Conservation (phyloP, 2,329 filamentous ascomycete species). For the Fusarium sp. region DNA sequence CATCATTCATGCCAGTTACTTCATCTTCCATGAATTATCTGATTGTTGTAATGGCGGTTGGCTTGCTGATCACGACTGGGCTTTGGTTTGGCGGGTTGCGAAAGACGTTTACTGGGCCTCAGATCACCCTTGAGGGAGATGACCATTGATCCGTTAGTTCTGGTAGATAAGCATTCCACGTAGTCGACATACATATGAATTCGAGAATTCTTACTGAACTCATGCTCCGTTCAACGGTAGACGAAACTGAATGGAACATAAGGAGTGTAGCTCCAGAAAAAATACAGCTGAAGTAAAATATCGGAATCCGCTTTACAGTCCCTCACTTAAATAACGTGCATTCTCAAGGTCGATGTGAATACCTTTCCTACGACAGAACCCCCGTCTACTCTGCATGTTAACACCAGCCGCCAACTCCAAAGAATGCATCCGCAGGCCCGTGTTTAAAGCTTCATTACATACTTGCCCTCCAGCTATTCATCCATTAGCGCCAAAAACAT, state of each 20-base stretch:
- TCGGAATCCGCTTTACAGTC: not conserved
- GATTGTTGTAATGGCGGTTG: constrained; percentile 46
- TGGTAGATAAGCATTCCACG: not conserved
- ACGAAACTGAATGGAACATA: not conserved
- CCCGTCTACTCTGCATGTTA: not conserved
- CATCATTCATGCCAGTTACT: constrained; percentile 36
- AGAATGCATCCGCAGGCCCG: not conserved
- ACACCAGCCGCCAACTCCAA: not conserved
- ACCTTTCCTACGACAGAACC: not conserved
- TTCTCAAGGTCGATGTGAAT: not conserved
- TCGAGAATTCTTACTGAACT: not conserved
- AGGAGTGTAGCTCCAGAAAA: not conserved
- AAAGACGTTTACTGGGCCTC: constrained; percentile 43
- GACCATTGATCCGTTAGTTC: not conserved
- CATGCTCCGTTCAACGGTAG: not conserved
- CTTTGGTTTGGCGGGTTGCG: constrained; percentile 40
- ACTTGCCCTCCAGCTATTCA: constrained; percentile 30
- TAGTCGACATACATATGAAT: not conserved
- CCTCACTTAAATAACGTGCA: not conserved
- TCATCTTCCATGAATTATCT: constrained; percentile 47
- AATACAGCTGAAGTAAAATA: not conserved
- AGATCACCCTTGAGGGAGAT: constrained; percentile 17
- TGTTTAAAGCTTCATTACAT: constrained; percentile 34
- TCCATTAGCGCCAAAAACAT: not conserved
- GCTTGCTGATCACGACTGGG: constrained; percentile 32